phyloP scores from a whole-genome alignment of 1,139 yeast genomes.

The Meyerozyma carpophila region DNA sequence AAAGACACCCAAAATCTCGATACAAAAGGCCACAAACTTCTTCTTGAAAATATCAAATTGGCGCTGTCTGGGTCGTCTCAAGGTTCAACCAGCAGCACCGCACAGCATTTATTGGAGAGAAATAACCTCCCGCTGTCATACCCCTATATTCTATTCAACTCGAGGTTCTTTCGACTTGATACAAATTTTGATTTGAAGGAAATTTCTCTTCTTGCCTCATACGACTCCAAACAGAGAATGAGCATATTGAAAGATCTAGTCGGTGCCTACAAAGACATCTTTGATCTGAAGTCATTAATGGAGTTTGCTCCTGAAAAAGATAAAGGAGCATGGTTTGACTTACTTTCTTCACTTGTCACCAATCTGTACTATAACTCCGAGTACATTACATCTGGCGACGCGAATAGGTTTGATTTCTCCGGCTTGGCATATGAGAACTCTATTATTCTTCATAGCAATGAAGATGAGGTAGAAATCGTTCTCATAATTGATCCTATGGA shows the following conservation, averaged over 20 bases:
- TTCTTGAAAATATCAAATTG: constrained; percentile 6
- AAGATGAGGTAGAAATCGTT: constrained; percentile 42
- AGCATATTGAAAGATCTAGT: constrained; percentile 25
- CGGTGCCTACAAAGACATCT: constrained; percentile 24
- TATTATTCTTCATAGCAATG: constrained; percentile 19
- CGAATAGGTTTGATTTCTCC: constrained; percentile 35
- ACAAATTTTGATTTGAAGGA: constrained; percentile 15
- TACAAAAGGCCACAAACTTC: constrained; percentile 12
- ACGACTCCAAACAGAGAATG: constrained; percentile 33
- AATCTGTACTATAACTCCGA: constrained; percentile 42
- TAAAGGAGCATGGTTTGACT: constrained; percentile 44
- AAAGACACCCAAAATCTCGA: constrained; percentile 6
- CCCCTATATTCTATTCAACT: constrained; percentile 33
- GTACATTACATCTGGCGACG: constrained; percentile 28
- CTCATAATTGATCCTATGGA: constrained; percentile 68
- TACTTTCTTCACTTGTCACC: constrained; percentile 36
- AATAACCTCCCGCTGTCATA: constrained; percentile 31
- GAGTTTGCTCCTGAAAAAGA: constrained; percentile 14
- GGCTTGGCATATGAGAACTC: constrained; percentile 28
- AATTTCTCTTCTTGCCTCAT: constrained; percentile 24
- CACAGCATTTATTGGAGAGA: constrained; percentile 13
- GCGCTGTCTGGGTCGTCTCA: neutral
- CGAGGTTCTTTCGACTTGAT: constrained; percentile 35
- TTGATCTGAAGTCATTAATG: constrained; percentile 14
- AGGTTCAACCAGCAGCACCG: neutral